These are phyloP conservation scores for Trichosporon inkin DNA, from an alignment of 1,284 basidiomycete species.

Conservation along the genomic window DNA sequence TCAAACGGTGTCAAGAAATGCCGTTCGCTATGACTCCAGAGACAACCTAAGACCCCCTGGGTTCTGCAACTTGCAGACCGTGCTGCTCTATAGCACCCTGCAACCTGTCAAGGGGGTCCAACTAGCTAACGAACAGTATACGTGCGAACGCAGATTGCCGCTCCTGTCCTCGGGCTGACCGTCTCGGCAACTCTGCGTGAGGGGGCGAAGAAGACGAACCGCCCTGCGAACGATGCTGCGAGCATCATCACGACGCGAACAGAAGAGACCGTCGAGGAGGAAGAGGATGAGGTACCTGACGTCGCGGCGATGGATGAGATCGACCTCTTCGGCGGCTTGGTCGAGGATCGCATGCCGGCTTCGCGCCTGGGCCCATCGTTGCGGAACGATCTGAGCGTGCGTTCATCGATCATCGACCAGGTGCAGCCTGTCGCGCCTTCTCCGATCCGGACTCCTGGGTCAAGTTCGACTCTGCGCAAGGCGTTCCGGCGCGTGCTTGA, in stretches of 20 bases:
- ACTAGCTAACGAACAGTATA: conserved; percentile 48
- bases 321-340: conserved; percentile 67
- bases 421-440: conserved; percentile 3
- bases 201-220: conserved; percentile 6
- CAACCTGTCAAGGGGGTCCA: too few relatives aligned
- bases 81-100: too few relatives aligned
- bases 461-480: conserved; percentile 64
- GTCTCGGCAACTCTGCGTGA: conserved; percentile 67
- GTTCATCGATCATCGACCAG: not conserved
- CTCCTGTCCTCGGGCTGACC: conserved; percentile 75
- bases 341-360: conserved; percentile 33
- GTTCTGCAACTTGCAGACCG: too few relatives aligned
- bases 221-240: conserved; percentile 22
- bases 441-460: not conserved
- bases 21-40: too few relatives aligned
- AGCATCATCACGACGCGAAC: conserved; percentile 28
- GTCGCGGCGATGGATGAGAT: conserved; percentile 65
- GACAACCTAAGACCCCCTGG: too few relatives aligned
- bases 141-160: conserved; percentile 62
- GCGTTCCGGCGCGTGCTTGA: conserved; percentile 73
- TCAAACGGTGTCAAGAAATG: too few relatives aligned
- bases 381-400: conserved; percentile 31
- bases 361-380: conserved; percentile 36
- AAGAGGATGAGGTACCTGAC: conserved; percentile 26
- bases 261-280: conserved; percentile 17